A percentile compares a stretch with the other conserved stretches of the same genome.
phyloP scores from a whole-genome alignment of 352 stramenopile species.

The Halophytophthora polymorphica region DNA sequence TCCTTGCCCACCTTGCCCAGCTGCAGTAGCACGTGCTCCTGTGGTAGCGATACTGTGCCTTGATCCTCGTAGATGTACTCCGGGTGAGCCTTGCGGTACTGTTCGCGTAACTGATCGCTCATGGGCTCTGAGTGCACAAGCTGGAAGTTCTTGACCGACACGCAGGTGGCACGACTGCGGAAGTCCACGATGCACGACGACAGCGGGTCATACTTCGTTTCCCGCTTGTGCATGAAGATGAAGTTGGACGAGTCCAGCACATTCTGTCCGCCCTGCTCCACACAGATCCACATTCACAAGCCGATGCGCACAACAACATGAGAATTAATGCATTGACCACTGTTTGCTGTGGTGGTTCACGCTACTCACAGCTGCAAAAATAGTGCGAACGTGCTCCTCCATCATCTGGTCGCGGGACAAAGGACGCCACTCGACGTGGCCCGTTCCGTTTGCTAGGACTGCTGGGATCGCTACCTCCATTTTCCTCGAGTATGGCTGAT shows the following conservation, averaged over 20 bases:
- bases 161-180: slow-evolving; percentile 85
- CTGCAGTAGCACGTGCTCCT: slow-evolving; percentile 82
- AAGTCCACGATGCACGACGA: slow-evolving; percentile 93
- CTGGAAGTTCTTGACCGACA: slow-evolving; percentile 93
- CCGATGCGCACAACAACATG: background rate
- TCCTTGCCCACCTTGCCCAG: slow-evolving; percentile 88
- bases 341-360: background rate
- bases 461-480: slow-evolving; percentile 83
- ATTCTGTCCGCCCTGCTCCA: slow-evolving; percentile 66
- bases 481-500: slow-evolving; percentile 63
- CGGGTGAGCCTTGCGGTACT: slow-evolving; percentile 66
- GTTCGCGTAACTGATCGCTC: slow-evolving; percentile 63
- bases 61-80: slow-evolving; percentile 83
- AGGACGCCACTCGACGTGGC: slow-evolving; percentile 69
- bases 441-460: slow-evolving; percentile 56
- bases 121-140: slow-evolving; percentile 82
- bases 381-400: slow-evolving; percentile 66
- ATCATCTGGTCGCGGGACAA: slow-evolving; percentile 77
- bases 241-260: slow-evolving; percentile 77
- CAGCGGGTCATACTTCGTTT: slow-evolving; percentile 89
- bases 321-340: slow-evolving; percentile 1
- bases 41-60: slow-evolving; percentile 76
- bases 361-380: slow-evolving; percentile 48
- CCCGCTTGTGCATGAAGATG: slow-evolving; percentile 80
- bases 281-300: no score